A percentile compares a stretch with the other conserved stretches of the same genome.
These are phyloP conservation scores for Trichoderma guizhouense DNA, from an alignment of 2,329 filamentous ascomycete genomes.

Conservation along the genomic window DNA sequence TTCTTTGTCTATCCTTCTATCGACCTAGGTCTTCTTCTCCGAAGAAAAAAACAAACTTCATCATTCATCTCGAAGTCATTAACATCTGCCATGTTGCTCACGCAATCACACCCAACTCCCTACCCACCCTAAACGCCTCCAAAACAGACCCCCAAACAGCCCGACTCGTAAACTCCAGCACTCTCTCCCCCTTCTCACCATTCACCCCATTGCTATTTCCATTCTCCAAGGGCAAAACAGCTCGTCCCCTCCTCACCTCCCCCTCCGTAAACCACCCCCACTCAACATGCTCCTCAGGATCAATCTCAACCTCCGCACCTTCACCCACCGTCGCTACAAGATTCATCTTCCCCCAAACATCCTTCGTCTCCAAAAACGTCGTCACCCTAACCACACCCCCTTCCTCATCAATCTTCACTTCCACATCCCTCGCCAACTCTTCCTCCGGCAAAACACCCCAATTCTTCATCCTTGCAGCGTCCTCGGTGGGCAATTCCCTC, in stretches of 20 bases:
- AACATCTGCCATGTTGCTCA: background rate
- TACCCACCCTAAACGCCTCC: conserved; percentile 32
- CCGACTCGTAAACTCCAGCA: conserved; percentile 33
- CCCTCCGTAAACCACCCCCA: conserved; percentile 39
- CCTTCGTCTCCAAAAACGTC: conserved; percentile 26
- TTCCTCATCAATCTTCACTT: background rate
- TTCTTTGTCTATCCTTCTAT: background rate
- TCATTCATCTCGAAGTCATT: background rate
- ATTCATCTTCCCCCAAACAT: conserved; percentile 31
- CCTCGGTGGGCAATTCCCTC: background rate
- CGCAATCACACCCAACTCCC: background rate
- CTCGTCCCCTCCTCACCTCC: conserved; percentile 29
- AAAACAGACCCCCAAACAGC: conserved; percentile 32
- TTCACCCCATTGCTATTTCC: background rate
- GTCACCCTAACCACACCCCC: conserved; percentile 5
- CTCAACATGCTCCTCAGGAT: conserved; percentile 38
- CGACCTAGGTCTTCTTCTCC: background rate
- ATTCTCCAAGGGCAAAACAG: background rate
- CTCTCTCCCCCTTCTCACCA: background rate
- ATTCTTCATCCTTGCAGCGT: background rate
- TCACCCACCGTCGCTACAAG: conserved; percentile 29
- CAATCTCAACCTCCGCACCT: conserved; percentile 23
- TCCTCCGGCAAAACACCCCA: conserved; percentile 19
- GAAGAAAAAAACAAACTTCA: background rate
- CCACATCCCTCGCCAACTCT: conserved; percentile 6